phyloP scores from a whole-genome alignment of 2,329 filamentous ascomycete genomes.

The Achaetomium macrosporum region DNA sequence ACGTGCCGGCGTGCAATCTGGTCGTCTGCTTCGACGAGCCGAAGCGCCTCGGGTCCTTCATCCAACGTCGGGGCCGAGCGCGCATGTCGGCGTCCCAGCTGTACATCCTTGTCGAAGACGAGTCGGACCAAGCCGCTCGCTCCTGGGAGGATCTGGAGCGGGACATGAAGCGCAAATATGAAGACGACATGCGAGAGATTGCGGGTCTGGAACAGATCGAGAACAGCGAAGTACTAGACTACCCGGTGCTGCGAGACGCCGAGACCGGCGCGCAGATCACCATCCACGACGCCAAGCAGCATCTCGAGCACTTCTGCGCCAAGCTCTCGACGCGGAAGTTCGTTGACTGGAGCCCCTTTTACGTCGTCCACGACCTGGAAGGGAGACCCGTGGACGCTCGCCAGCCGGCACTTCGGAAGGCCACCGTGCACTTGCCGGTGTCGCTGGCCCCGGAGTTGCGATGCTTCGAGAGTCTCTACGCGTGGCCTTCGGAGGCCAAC shows the following conservation, averaged over 20 bases:
- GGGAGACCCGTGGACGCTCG: conserved; percentile 21
- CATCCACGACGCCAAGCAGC: conserved; percentile 65
- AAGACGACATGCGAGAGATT: conserved; percentile 54
- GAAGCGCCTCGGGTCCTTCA: conserved; percentile 49
- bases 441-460: conserved; percentile 61
- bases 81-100: conserved; percentile 46
- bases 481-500: conserved; percentile 66
- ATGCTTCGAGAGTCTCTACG: conserved; percentile 40
- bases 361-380: conserved; percentile 45
- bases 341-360: conserved; percentile 62
- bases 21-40: conserved; percentile 53
- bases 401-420: conserved; percentile 35
- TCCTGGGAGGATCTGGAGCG: conserved; percentile 64
- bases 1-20: conserved; percentile 58
- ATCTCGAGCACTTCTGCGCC: conserved; percentile 76
- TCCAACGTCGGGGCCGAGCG: conserved; percentile 51
- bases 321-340: conserved; percentile 53
- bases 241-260: conserved; percentile 33
- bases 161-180: conserved; percentile 65
- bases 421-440: conserved; percentile 64
- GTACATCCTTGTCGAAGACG: conserved; percentile 39
- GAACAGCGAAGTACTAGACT: conserved; percentile 31
- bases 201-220: conserved; percentile 44
- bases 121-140: conserved; percentile 24
- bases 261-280: conserved; percentile 57